Conservation (phyloP, 2,329 filamentous ascomycete genomes). For the Exophiala oligosperma region DNA sequence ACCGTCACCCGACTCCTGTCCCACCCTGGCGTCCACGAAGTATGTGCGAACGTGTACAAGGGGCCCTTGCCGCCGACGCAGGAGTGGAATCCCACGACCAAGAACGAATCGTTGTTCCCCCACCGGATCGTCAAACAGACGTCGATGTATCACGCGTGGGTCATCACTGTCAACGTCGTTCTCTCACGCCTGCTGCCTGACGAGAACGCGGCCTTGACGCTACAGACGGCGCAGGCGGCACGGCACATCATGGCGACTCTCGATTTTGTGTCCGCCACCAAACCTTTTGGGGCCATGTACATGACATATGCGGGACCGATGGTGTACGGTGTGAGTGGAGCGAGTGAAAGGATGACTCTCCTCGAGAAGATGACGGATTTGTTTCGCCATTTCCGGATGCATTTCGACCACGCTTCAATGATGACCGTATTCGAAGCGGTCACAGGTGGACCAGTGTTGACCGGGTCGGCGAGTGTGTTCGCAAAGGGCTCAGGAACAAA, state of each 20-base stretch:
- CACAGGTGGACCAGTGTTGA: not conserved
- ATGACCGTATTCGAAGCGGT: not conserved
- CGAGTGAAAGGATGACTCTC: not conserved
- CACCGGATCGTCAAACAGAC: conserved; percentile 3
- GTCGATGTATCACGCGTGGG: not conserved
- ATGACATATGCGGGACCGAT: conserved; percentile 8
- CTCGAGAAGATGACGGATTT: not conserved
- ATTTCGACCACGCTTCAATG: not conserved
- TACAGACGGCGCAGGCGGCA: conserved; percentile 3
- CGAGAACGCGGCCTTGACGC: not conserved
- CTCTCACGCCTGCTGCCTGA: not conserved
- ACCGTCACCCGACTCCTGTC: conserved; percentile 1
- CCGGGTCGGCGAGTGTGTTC: no score
- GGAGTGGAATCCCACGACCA: not conserved
- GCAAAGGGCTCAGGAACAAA: no score
- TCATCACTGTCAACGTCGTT: conserved; percentile 3
- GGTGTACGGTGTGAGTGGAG: conserved; percentile 1
- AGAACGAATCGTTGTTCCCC: not conserved
- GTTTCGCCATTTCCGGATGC: not conserved
- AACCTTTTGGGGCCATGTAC: conserved; percentile 6
- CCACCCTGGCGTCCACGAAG: conserved; percentile 2
- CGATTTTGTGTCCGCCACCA: conserved; percentile 1
- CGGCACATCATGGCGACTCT: conserved; percentile 1
- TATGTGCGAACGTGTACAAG: conserved; percentile 1
- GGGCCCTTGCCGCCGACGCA: not conserved